A percentile compares a stretch with the other conserved stretches of the same genome.
These are phyloP conservation scores for Talaromyces sp. DNA, from an alignment of 2,329 filamentous ascomycete species.

Conservation along the genomic window DNA sequence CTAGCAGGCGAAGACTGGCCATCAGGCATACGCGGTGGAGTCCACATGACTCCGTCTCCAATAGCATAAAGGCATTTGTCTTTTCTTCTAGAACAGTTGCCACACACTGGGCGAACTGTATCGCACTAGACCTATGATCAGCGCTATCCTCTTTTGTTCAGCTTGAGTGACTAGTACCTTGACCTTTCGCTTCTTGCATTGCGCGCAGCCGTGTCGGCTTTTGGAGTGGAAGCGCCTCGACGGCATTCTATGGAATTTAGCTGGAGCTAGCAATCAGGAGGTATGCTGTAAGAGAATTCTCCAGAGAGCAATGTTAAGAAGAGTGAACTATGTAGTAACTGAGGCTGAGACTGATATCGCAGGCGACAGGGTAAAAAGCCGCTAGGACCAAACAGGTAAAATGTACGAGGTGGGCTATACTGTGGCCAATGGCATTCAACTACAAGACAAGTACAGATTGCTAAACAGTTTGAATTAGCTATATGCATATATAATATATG, in stretches of 20 bases:
- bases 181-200: constrained; percentile 3
- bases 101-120: constrained; percentile 1
- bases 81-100: constrained; percentile 5
- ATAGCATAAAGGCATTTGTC: not conserved
- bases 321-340: not conserved
- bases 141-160: not conserved
- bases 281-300: not conserved
- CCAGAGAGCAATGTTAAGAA: too few species aligned
- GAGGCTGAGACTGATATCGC: not conserved
- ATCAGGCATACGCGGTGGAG: not conserved
- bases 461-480: too few species aligned
- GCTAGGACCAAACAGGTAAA: not conserved
- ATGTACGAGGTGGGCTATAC: not conserved
- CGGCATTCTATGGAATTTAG: too few species aligned
- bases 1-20: not conserved
- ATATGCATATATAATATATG: not conserved
- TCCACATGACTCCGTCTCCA: not conserved
- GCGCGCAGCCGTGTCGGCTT: constrained; percentile 4
- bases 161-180: not conserved
- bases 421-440: not conserved
- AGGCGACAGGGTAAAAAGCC: not conserved
- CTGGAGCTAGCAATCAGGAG: not conserved
- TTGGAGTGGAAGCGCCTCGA: constrained; percentile 6
- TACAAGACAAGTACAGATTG: too few species aligned
- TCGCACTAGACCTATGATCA: not conserved